Base-by-base conservation (phyloP, 73 alveolate genomes). In the Paramecium biaurelia region DNA sequence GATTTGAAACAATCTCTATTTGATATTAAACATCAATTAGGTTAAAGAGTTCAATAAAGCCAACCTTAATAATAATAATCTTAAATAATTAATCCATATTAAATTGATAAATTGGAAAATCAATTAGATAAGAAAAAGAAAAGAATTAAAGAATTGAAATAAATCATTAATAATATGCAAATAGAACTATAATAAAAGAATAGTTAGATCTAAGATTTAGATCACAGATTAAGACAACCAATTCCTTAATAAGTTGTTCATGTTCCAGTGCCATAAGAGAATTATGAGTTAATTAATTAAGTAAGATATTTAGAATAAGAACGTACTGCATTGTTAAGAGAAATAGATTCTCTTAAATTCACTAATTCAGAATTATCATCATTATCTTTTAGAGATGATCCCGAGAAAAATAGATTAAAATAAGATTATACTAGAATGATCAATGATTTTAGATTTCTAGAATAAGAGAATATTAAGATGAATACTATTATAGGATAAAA, bases 191-290 rank as follows among this genome's bases (percentile, higher is more conserved):
- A 79, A 45, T 21, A 42, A 21, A 79, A 42, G 32, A 43, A 11
- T 43, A 23, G 53, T 43, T 30, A 42, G 24, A 42, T 43, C 20
- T 45, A 38, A 20, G 90, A 79, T 37, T 79, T 30, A 4, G 90
- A 79, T 30, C 18, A 43, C 7, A 42, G 90, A 79, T 45, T 79
- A 79, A 21, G 32, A 79, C 6, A 79, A 42, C 47, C 70, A 2
- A 43, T 30, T n/a, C 63, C 37, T 3, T 26, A 43, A 20, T 45
- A 21, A 20, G 42, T 79, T 15, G 74, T 79, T 18, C 90, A 79
- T 43, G 76, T 79, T 79, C 70, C 70, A 14, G 70, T 30, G 20
- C 74, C 90, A 79, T 34, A 32, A 23, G 59, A 72, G 18, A 72
- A 72, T 72, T 30, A 28, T 32, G 58, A 63, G 12, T 63, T 63